These are phyloP conservation scores for Thermothelomyces thermophilus DNA, from an alignment of 2,329 filamentous ascomycete genomes.

Conservation along the genomic window DNA sequence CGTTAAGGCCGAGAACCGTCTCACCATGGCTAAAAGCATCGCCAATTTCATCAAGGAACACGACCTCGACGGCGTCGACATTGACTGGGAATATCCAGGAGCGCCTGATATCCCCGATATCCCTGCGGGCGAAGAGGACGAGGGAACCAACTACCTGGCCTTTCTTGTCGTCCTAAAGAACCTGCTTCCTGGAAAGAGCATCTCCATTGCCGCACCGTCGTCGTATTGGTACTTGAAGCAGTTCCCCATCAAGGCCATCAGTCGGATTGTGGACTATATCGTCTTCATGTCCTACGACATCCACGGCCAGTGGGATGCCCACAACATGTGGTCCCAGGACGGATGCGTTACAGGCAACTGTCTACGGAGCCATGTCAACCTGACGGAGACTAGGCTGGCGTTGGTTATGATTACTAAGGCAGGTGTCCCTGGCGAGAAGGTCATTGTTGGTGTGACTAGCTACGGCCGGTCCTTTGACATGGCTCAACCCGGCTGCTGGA, in stretches of 20 bases:
- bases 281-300: slow-evolving; percentile 36
- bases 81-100: slow-evolving; percentile 37
- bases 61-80: slow-evolving; percentile 35
- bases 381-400: slow-evolving; percentile 8
- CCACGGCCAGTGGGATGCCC: slow-evolving; percentile 28
- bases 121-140: slow-evolving; percentile 23
- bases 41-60: slow-evolving; percentile 35
- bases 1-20: slow-evolving; percentile 8
- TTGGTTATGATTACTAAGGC: slow-evolving; percentile 23
- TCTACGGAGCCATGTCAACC: slow-evolving; percentile 17
- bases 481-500: slow-evolving; percentile 10
- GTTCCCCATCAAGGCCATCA: slow-evolving; percentile 26
- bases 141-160: slow-evolving; percentile 30
- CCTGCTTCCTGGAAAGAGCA: slow-evolving; percentile 8
- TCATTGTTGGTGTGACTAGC: slow-evolving; percentile 17
- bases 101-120: slow-evolving; percentile 31
- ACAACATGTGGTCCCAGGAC: slow-evolving; percentile 19
- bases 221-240: slow-evolving; percentile 28
- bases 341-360: slow-evolving; percentile 26
- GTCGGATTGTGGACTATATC: slow-evolving; percentile 27
- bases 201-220: slow-evolving; percentile 23
- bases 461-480: slow-evolving; percentile 22
- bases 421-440: slow-evolving; percentile 15
- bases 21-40: slow-evolving; percentile 31
- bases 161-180: slow-evolving; percentile 25